Conservation (phyloP, 208 protist species). For the Crithidia sp. region DNA sequence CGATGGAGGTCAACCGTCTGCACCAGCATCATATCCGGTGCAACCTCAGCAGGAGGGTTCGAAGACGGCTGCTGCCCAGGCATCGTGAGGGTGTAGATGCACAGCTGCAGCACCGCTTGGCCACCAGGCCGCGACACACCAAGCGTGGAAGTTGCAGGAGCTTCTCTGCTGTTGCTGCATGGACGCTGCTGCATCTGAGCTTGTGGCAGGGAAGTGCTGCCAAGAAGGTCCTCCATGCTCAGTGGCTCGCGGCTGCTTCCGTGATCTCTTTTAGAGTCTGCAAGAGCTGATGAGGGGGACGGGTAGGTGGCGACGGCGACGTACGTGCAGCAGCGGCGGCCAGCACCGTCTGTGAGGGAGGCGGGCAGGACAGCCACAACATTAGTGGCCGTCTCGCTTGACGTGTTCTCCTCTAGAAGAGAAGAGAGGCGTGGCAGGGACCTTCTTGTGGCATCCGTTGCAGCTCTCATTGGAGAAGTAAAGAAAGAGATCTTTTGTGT, state of each 20-base stretch:
- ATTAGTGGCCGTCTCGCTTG: slow-evolving; percentile 8
- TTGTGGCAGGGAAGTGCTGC: too few relatives aligned
- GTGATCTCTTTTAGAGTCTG: not conserved
- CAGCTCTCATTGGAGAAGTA: too few relatives aligned
- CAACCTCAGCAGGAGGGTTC: not conserved
- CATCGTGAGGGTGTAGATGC: not conserved
- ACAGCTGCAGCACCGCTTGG: slow-evolving; percentile 1
- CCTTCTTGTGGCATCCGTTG: not conserved
- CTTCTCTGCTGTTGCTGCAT: not conserved
- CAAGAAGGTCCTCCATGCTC: not conserved
- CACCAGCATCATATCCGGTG: slow-evolving; percentile 37
- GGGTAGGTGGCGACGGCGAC: not conserved
- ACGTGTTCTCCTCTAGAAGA: slow-evolving; percentile 10
- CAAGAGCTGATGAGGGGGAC: not conserved
- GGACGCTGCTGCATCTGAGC: too few relatives aligned
- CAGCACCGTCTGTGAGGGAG: not conserved
- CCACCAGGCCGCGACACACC: not conserved
- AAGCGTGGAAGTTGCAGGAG: not conserved
- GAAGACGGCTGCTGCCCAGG: not conserved
- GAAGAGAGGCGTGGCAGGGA: slow-evolving; percentile 19
- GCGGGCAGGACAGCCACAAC: slow-evolving; percentile 12
- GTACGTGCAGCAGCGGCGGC: not conserved
- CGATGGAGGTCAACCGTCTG: slow-evolving; percentile 10
- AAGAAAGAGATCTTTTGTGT: not conserved
- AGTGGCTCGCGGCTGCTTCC: not conserved